Percentiles rank a stretch among this genome's conserved stretches.
Evolutionary conservation across 1,284 basidiomycete genomes (phyloP).

Genomic region (Moesziomyces sp.): DNA sequence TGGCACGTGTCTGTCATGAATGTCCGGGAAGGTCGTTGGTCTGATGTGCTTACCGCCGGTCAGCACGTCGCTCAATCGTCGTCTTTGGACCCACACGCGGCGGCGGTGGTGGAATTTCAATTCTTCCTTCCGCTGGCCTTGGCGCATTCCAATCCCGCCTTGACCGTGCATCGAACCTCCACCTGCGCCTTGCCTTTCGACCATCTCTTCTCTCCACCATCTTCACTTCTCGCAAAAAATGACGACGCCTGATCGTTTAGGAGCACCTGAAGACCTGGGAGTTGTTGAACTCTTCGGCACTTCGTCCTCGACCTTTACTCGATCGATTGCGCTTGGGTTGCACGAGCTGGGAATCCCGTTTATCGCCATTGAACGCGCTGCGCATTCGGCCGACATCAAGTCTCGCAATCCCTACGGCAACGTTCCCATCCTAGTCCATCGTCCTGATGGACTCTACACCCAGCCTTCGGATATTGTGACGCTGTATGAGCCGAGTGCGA

Average conservation of each 20-base stretch:
- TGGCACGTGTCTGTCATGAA: no score
- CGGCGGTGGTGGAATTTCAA: no score
- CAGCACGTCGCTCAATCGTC: no score
- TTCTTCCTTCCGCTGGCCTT: no score
- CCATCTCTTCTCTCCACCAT: background rate
- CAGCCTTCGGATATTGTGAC: conserved; percentile 16
- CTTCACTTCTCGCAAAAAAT: conserved; percentile 2
- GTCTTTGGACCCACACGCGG: no score
- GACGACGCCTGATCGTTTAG: conserved; percentile 33
- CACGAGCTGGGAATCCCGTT: conserved; percentile 36
- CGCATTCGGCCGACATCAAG: conserved; percentile 33
- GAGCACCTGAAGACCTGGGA: conserved; percentile 36
- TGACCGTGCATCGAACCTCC: no score
- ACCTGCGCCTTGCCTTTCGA: background rate
- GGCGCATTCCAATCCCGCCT: no score
- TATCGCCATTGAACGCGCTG: conserved; percentile 15
- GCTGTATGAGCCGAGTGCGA: conserved; percentile 35
- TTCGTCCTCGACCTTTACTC: conserved; percentile 29
- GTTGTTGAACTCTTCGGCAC: conserved; percentile 40
- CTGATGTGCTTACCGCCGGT: no score
- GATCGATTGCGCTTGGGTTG: conserved; percentile 27
- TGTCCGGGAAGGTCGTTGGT: no score
- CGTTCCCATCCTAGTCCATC: conserved; percentile 36
- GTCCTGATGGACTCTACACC: conserved; percentile 40
- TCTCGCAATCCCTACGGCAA: conserved; percentile 34